Conservation (phyloP, 495 filamentous ascomycete species). For the Talaromyces stipitatus region DNA sequence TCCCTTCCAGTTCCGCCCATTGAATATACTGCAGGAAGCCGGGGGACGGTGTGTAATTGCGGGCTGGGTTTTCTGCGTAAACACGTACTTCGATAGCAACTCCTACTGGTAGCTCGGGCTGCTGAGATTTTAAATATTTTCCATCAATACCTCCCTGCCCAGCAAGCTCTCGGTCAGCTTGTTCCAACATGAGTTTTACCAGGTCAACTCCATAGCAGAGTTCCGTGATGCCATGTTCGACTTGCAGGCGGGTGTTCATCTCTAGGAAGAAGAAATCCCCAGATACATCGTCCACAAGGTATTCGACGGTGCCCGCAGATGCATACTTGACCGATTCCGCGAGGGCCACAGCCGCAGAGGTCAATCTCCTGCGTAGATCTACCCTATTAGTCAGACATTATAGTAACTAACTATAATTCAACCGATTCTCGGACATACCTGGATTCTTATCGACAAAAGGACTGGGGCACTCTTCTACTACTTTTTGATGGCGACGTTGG, state of each 20-base stretch:
- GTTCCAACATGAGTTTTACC: constrained; percentile 47
- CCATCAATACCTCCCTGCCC: constrained; percentile 32
- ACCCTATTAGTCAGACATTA: too few relatives aligned
- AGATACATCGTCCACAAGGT: constrained; percentile 51
- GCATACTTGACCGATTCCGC: constrained; percentile 48
- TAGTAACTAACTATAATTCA: too few relatives aligned
- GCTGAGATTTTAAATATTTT: constrained; percentile 23
- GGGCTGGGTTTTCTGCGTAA: constrained; percentile 53
- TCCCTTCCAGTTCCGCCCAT: constrained; percentile 34
- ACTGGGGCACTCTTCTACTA: constrained; percentile 47
- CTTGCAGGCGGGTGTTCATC: constrained; percentile 61
- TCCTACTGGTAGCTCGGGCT: constrained; percentile 29
- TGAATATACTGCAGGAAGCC: constrained; percentile 49
- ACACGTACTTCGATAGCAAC: constrained; percentile 53
- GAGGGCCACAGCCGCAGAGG: constrained; percentile 44
- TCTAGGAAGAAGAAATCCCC: constrained; percentile 59
- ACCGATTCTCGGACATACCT: too few relatives aligned
- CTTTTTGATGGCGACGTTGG: constrained; percentile 47
- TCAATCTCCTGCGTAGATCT: too few relatives aligned
- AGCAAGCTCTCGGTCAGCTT: constrained; percentile 38
- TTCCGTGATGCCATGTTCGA: constrained; percentile 62
- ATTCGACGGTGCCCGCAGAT: constrained; percentile 57
- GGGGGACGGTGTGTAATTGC: constrained; percentile 49
- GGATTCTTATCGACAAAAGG: too few relatives aligned
- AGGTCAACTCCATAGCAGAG: constrained; percentile 52